Conservation (phyloP, 805 yeast species). For the Hanseniaspora nectarophila region DNA sequence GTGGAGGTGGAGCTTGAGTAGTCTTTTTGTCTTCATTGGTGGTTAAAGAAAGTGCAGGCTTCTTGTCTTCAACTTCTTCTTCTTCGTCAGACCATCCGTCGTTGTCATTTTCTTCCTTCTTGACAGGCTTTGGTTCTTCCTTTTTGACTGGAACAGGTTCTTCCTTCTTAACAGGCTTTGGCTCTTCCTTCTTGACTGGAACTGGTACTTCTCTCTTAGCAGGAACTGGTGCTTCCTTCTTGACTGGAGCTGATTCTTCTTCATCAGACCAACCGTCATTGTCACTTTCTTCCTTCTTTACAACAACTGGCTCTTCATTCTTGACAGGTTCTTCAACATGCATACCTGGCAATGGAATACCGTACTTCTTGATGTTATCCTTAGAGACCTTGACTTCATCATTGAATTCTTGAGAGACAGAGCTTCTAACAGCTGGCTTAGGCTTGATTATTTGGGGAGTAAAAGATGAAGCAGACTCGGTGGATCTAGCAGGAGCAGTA, state of each 20-base stretch:
- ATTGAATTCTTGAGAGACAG: constrained; percentile 18
- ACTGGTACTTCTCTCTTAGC: no score
- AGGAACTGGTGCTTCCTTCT: constrained; percentile 18
- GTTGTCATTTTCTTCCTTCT: constrained; percentile 22
- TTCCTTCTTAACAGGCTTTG: no score
- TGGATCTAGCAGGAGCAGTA: constrained; percentile 1
- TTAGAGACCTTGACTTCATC: constrained; percentile 18
- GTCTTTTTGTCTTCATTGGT: not conserved
- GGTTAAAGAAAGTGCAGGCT: constrained; percentile 15
- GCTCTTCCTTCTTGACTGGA: constrained; percentile 20
- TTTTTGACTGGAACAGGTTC: constrained; percentile 19
- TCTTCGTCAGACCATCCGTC: constrained; percentile 17
- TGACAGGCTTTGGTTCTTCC: no score
- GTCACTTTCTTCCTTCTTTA: constrained; percentile 24
- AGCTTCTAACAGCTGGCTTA: constrained; percentile 17
- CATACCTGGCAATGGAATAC: constrained; percentile 29
- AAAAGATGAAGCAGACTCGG: constrained; percentile 2
- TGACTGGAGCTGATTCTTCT: constrained; percentile 1
- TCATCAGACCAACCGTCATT: constrained; percentile 17
- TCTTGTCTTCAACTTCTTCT: constrained; percentile 3
- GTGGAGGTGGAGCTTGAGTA: constrained; percentile 18
- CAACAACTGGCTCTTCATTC: no score
- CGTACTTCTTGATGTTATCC: constrained; percentile 21
- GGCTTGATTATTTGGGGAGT: constrained; percentile 27
- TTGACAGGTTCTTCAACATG: constrained; percentile 22